Base-by-base conservation (phyloP, 352 stramenopile species). In the Phytophthora syringae region DNA sequence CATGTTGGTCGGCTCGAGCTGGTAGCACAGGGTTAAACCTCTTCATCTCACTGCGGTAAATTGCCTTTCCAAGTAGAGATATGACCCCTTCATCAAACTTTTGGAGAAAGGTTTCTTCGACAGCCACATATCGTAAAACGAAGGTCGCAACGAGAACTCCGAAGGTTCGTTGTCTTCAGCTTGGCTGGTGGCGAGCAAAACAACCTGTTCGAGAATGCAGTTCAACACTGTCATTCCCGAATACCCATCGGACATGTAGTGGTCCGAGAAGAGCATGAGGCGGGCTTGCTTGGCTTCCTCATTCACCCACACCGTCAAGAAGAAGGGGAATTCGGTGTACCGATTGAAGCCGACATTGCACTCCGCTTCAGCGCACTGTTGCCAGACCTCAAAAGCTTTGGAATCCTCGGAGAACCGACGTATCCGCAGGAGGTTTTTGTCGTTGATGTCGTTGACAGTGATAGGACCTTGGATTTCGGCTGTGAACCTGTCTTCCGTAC, bases 281-380 rank as follows among this genome's bases (percentile, higher is more conserved):
- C 76, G 67, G 2, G 60, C 64, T 5, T 42, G 21, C 6, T 64
- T 37, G 1, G 43, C 13, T 4, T 50, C 20, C 5, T 51, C 40
- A 30, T 82, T 52, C 0, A 70, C 24, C 74, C 69, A 82, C 7
- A 76, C 56, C 3, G 62, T 61, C 11, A 81, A 6, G n/a, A 51
- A 63, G 60, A 77, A 84, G 1, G 69, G 66, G 7, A 84, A 67
- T 45, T 82, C 37, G 13, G 27, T 48, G 54, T 67, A 76, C n/a
- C 72, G 72, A 40, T 84, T 64, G 24, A 78, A 80, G 15, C 64
- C 34, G 18, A 65, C 27, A n/a, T 77, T 55, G 24, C 48, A 75
- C 21, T 77, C 54, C 5, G 57, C 12, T 10, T 74, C 60, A 0
- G 63, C 61, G 36, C 70, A 78, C 24, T 52, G 37, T 18, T 67